phyloP scores from a whole-genome alignment of 2,329 filamentous ascomycete genomes.

The Juglanconis oblonga region DNA sequence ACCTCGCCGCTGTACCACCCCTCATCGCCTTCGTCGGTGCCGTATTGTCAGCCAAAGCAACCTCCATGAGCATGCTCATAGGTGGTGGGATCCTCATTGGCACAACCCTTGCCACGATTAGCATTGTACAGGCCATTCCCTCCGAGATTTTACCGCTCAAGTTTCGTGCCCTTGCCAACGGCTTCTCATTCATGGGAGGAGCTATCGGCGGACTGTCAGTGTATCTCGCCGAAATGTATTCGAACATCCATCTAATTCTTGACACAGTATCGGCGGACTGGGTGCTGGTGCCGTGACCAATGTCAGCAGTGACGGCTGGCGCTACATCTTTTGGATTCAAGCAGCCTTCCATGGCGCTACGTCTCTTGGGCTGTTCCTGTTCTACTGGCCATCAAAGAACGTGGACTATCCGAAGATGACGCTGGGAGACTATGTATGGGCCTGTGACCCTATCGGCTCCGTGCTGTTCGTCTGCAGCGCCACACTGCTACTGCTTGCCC shows the following conservation, averaged over 20 bases:
- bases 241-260: neutral
- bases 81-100: constrained; percentile 58
- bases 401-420: constrained; percentile 36
- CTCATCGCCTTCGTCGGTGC: constrained; percentile 52
- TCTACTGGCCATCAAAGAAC: constrained; percentile 43
- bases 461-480: constrained; percentile 40
- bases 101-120: constrained; percentile 49
- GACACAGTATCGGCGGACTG: constrained; percentile 42
- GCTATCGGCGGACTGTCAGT: constrained; percentile 50
- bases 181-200: constrained; percentile 48
- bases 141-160: constrained; percentile 56
- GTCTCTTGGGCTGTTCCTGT: constrained; percentile 42
- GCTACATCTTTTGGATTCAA: constrained; percentile 59
- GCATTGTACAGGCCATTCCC: constrained; percentile 54
- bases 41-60: constrained; percentile 52
- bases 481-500: constrained; percentile 41
- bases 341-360: constrained; percentile 50
- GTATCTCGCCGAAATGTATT: neutral
- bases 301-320: constrained; percentile 44
- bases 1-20: constrained; percentile 48
- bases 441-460: constrained; percentile 46
- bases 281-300: constrained; percentile 52
- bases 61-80: constrained; percentile 53
- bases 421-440: constrained; percentile 40
- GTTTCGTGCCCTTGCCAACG: constrained; percentile 54